Evolutionary conservation across 2,329 filamentous ascomycete species (phyloP).

Genomic region (Orbilia oligospora): DNA sequence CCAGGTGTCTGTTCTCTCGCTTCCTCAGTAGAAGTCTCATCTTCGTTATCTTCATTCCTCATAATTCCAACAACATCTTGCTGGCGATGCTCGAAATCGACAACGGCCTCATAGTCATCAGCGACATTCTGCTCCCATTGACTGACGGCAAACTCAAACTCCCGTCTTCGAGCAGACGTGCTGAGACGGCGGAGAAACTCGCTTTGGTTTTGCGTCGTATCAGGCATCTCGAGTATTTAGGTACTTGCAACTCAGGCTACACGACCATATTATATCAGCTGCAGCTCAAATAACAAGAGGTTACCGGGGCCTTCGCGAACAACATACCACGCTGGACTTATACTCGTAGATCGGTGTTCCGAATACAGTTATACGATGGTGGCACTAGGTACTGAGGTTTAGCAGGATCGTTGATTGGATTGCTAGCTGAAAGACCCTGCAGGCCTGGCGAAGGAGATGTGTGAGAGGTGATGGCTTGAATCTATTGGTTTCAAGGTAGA

Average conservation of each 20-base stretch:
- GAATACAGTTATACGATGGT: neutral
- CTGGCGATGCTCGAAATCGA: neutral
- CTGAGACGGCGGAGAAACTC: conserved; percentile 21
- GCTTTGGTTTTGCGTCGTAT: neutral
- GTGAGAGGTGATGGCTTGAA: neutral
- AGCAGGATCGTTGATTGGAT: neutral
- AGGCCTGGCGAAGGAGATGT: neutral
- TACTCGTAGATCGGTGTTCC: neutral
- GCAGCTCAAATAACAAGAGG: neutral
- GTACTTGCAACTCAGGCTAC: too few species aligned
- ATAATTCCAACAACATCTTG: neutral
- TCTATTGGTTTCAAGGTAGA: too few species aligned
- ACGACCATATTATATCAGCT: too few species aligned
- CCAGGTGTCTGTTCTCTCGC: neutral
- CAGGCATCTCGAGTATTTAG: neutral
- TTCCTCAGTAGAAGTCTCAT: neutral
- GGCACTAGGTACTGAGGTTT: neutral
- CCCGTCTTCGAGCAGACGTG: neutral
- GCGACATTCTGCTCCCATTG: neutral
- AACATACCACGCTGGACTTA: neutral
- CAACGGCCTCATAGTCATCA: neutral
- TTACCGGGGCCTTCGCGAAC: neutral
- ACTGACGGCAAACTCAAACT: neutral
- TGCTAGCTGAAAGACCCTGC: neutral
- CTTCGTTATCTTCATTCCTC: neutral